phyloP scores from a whole-genome alignment of 352 stramenopile species.

The Pythium aristosporum region DNA sequence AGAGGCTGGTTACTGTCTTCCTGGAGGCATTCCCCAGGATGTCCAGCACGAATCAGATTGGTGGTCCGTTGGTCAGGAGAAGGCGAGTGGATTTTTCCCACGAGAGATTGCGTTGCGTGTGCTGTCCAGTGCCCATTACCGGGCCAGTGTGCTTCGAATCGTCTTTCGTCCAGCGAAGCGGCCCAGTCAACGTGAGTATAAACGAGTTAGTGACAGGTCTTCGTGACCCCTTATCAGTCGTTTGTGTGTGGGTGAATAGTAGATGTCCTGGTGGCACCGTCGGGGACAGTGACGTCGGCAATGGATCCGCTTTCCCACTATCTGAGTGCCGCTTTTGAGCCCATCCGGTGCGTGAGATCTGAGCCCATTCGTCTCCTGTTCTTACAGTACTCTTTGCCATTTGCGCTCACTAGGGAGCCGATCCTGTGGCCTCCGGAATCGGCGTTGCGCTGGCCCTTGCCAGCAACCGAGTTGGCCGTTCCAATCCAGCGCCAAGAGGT shows the following conservation, averaged over 20 bases:
- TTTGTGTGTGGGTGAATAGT: neutral
- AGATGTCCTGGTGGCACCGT: slow-evolving; percentile 3
- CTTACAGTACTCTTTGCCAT: neutral
- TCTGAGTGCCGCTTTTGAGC: slow-evolving; percentile 14
- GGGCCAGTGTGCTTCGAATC: slow-evolving; percentile 1
- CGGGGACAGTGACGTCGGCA: neutral
- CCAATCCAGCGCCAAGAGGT: neutral
- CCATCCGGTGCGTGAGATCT: slow-evolving; percentile 9
- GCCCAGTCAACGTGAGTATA: slow-evolving; percentile 21
- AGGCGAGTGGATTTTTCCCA: slow-evolving; percentile 8
- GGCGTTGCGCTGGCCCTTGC: slow-evolving; percentile 8
- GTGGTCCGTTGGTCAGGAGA: neutral
- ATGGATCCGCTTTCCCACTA: slow-evolving; percentile 22
- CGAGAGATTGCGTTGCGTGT: slow-evolving; percentile 37
- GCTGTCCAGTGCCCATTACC: slow-evolving; percentile 23
- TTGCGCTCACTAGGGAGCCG: slow-evolving; percentile 1
- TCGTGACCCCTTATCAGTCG: no score
- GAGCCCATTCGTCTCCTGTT: neutral
- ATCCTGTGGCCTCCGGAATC: slow-evolving; percentile 25
- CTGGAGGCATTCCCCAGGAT: neutral
- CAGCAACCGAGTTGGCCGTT: slow-evolving; percentile 6
- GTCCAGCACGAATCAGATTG: neutral
- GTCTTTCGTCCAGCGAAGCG: slow-evolving; percentile 14
- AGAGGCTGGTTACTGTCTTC: neutral
- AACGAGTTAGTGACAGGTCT: no score